Percentiles rank a stretch among this genome's conserved stretches.
These are phyloP conservation scores for Alternaria longipes DNA, from an alignment of 2,329 filamentous ascomycete species.

Conservation along the genomic window DNA sequence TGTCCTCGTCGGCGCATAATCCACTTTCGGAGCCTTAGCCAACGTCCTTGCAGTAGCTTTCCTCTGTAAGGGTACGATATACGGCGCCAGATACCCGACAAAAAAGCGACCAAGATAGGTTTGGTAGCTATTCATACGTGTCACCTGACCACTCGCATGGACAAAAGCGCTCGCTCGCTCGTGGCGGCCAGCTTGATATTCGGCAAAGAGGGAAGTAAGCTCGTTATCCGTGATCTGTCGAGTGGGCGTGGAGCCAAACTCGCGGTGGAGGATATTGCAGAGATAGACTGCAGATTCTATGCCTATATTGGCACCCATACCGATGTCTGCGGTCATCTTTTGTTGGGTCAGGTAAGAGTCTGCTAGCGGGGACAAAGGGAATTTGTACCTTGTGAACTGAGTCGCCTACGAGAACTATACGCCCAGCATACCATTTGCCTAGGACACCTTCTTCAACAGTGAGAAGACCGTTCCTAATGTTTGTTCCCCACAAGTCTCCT, in stretches of 20 bases:
- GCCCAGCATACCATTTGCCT: slow-evolving; percentile 52
- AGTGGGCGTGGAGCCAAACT: slow-evolving; percentile 15
- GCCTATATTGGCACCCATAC: slow-evolving; percentile 31
- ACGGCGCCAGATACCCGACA: slow-evolving; percentile 11
- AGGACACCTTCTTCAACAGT: slow-evolving; percentile 51
- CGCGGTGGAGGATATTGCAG: slow-evolving; percentile 25
- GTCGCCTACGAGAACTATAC: slow-evolving; percentile 55
- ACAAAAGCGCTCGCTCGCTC: slow-evolving; percentile 19
- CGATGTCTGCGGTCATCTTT: slow-evolving; percentile 32
- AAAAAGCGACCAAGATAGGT: slow-evolving; percentile 15
- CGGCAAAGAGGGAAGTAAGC: slow-evolving; percentile 17
- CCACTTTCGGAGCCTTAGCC: slow-evolving; percentile 22
- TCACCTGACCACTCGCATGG: slow-evolving; percentile 17
- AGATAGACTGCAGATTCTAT: slow-evolving; percentile 32
- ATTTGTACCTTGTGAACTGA: slow-evolving; percentile 53
- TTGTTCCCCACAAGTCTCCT: slow-evolving; percentile 42
- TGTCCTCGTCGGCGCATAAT: slow-evolving; percentile 21
- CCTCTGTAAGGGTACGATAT: not conserved
- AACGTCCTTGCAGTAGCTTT: slow-evolving; percentile 8
- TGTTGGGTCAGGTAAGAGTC: not conserved
- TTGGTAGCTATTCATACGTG: slow-evolving; percentile 23
- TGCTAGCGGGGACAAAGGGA: not conserved
- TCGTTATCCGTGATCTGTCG: slow-evolving; percentile 15
- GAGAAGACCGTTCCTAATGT: slow-evolving; percentile 35
- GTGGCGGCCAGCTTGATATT: slow-evolving; percentile 24